phyloP scores from a whole-genome alignment of 2,329 filamentous ascomycete species.

The Fonsecaea monophora region DNA sequence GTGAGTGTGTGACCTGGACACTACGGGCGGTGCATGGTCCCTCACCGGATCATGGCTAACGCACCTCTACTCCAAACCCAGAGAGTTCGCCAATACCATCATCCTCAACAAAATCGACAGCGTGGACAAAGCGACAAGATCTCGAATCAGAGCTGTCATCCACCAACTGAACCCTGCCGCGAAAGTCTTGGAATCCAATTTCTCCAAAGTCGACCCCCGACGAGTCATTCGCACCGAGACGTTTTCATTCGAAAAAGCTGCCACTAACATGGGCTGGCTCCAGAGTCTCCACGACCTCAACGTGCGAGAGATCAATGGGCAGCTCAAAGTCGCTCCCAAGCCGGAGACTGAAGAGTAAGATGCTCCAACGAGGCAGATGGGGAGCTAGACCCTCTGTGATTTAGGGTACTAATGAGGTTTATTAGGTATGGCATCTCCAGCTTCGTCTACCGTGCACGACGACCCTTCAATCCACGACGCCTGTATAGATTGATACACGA shows the following conservation, averaged over 20 bases:
- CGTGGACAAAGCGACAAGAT: slow-evolving; percentile 56
- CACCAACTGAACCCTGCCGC: slow-evolving; percentile 70
- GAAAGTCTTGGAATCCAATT: slow-evolving; percentile 67
- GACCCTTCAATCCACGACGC: slow-evolving; percentile 56
- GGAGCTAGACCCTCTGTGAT: background rate
- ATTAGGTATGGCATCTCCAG: slow-evolving; percentile 69
- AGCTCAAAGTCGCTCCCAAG: slow-evolving; percentile 66
- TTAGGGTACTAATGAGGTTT: slow-evolving; percentile 40
- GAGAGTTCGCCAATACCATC: slow-evolving; percentile 75
- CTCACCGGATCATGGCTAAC: background rate
- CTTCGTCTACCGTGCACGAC: slow-evolving; percentile 69
- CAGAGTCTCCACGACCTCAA: slow-evolving; percentile 73
- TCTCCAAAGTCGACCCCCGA: slow-evolving; percentile 65
- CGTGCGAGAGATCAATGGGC: slow-evolving; percentile 61
- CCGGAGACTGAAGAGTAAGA: slow-evolving; percentile 72
- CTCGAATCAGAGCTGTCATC: slow-evolving; percentile 61
- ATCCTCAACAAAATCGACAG: slow-evolving; percentile 74
- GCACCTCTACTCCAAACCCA: background rate
- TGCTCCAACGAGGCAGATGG: slow-evolving; percentile 12
- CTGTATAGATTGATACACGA: slow-evolving; percentile 52
- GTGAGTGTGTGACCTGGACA: slow-evolving; percentile 3
- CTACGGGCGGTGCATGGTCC: background rate
- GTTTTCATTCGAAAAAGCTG: slow-evolving; percentile 70
- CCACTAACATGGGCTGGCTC: slow-evolving; percentile 72
- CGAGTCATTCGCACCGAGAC: slow-evolving; percentile 70